Base-by-base conservation (phyloP, 2,329 filamentous ascomycete species). In the Tolypocladium album region DNA sequence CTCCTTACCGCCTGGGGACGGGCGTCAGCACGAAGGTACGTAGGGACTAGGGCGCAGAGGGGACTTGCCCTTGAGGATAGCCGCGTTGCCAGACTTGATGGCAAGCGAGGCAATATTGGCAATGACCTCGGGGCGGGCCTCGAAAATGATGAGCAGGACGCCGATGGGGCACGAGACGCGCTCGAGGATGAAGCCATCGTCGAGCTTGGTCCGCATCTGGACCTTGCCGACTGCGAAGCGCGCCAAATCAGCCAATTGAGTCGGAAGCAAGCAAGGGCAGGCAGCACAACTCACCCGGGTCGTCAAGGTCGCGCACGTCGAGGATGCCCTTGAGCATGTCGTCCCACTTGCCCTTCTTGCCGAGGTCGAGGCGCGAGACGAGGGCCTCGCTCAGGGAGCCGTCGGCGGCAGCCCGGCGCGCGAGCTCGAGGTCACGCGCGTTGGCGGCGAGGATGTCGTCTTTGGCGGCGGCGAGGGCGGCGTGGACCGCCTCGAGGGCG, bases 111-210 rank as follows among this genome's bases (percentile, higher is more conserved):
- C 92, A 70, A 99, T 97, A 74, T 99, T 99, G 70, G 93, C 94
- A 70, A 99, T 97, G 65, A 99, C 94, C 76, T 99, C 94, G 8
- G 94, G 94, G 9, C 94, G 88, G 42, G 94, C 94, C 77, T 99
- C 94, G 71, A 99, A 99, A 70, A 99, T 97, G 75, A 99, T 94
- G 66, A 99, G 83, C 50, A 99, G 84, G n/a, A 97, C 92, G 61
- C 94, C 94, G 67, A 99, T 97, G 7, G 94, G 94, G 71, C 91
- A 96, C 47, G 90, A 92, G 55, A 96, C 89, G 63, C 92, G 87
- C 71, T 96, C 91, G 61, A 99, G 82, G 58, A 88, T 82, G 58
- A 99, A 82, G 58, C 87, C 88, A 66, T 97, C 89, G 72, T 97
- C 94, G 13, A 99, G 82, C 60, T 87, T 83, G 53, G 92, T 97